These are phyloP conservation scores for Lachancea meyersii DNA, from an alignment of 805 yeast genomes.

Conservation along the genomic window DNA sequence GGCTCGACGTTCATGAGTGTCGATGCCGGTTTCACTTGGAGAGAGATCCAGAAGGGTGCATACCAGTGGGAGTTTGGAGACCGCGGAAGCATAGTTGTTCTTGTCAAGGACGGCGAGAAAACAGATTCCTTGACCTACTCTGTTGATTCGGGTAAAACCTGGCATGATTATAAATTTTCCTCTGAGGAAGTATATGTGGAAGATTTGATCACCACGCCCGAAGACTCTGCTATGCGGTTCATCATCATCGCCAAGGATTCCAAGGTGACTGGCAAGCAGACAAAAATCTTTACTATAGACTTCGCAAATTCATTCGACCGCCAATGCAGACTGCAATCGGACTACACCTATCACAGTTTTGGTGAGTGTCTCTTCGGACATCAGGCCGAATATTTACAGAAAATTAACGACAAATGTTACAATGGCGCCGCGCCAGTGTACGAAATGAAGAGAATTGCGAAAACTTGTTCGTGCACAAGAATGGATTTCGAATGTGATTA, in stretches of 20 bases:
- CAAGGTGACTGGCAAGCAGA: conserved; percentile 39
- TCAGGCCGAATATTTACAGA: conserved; percentile 51
- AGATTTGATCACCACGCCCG: conserved; percentile 85
- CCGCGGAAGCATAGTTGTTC: conserved; percentile 77
- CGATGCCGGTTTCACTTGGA: conserved; percentile 94
- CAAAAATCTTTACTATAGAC: conserved; percentile 49
- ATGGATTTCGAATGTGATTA: conserved; percentile 92
- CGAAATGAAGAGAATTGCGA: conserved; percentile 48
- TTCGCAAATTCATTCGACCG: conserved; percentile 46
- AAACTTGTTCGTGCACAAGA: conserved; percentile 79
- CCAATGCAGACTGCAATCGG: conserved; percentile 52
- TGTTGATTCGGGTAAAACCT: conserved; percentile 69
- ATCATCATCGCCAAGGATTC: conserved; percentile 51
- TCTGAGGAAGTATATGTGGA: conserved; percentile 48
- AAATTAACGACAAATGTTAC: conserved; percentile 54
- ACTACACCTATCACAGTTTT: conserved; percentile 62
- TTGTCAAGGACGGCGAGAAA: conserved; percentile 53
- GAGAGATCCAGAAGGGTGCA: conserved; percentile 63
- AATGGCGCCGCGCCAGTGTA: conserved; percentile 57
- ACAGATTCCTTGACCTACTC: conserved; percentile 63
- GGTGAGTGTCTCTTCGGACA: conserved; percentile 67
- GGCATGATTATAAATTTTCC: conserved; percentile 62
- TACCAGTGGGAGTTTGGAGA: conserved; percentile 96
- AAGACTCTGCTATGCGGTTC: conserved; percentile 81
- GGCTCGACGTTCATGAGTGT: conserved; percentile 68